Base-by-base conservation (phyloP, 1,284 basidiomycete genomes). In the Leucoagaricus sp. region DNA sequence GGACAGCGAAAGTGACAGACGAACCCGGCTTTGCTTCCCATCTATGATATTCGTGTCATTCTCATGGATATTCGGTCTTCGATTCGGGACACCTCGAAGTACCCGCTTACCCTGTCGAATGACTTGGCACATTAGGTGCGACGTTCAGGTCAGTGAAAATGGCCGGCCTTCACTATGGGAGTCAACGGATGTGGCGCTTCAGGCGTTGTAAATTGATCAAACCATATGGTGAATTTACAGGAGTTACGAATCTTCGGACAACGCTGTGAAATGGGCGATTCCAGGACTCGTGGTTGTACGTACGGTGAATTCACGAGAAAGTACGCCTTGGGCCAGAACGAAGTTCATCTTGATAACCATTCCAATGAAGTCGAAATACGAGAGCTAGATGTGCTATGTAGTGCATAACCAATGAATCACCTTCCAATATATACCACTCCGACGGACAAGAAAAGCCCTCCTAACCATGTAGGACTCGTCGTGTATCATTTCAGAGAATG, bases 211-310 rank as follows among this genome's bases (percentile, higher is more conserved):
- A 2, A 52, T 40, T 19, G 10, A 31, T 64, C 68, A 12, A 61
- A 77, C 77, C 76, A 78, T 54, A 78, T 74, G 4, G 76, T 77
- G 65, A 76, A 77, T 0, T 76, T 71, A 57, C 77, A 78, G 5
- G 68, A 69, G 61, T 77, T 77, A 61, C 15, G 17, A 34, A 53
- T 19, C 51, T 45, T n/a, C n/a, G n/a, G n/a, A n/a, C n/a, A n/a
- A n/a, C n/a, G n/a, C n/a, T n/a, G n/a, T n/a, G n/a, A n/a, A n/a
- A n/a, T n/a, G n/a, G n/a, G n/a, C n/a, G n/a, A n/a, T n/a, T n/a
- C n/a, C n/a, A n/a, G n/a, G n/a, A n/a, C n/a, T n/a, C n/a, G n/a
- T n/a, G n/a, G n/a, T n/a, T n/a, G n/a, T n/a, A n/a, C n/a, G n/a
- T n/a, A n/a, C n/a, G n/a, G n/a, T 28, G 19, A 26, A 72, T 66